A percentile compares a stretch with the other conserved stretches of the same genome.
These are phyloP conservation scores for Epichloe uncinata DNA, from an alignment of 2,329 filamentous ascomycete genomes.

Conservation along the genomic window DNA sequence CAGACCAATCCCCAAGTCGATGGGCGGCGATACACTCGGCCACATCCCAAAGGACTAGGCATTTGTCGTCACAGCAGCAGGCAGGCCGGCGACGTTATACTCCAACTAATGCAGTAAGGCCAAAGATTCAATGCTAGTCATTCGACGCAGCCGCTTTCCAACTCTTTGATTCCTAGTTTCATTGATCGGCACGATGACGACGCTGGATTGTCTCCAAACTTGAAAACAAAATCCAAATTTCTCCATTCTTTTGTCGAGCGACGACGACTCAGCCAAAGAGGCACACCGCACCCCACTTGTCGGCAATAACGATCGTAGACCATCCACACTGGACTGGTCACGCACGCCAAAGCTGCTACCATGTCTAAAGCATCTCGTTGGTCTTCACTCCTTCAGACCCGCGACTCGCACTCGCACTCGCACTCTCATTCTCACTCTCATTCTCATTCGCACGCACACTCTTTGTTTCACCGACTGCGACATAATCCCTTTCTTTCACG, in stretches of 20 bases:
- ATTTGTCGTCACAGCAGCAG: not conserved
- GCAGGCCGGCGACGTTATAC: not conserved
- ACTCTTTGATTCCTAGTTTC: not conserved
- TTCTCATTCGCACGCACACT: constrained; percentile 14
- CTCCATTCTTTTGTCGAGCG: constrained; percentile 7
- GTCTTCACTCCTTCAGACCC: constrained; percentile 27
- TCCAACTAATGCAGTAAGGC: not conserved
- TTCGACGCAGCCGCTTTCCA: not conserved
- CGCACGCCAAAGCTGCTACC: constrained; percentile 9
- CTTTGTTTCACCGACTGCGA: constrained; percentile 10
- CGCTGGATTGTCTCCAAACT: not conserved
- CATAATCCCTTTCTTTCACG: constrained; percentile 7
- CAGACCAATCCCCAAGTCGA: not conserved
- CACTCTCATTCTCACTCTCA: constrained; percentile 12
- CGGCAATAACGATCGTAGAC: constrained; percentile 9
- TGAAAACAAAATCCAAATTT: not conserved
- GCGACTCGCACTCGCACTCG: constrained; percentile 12
- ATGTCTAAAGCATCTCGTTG: constrained; percentile 23
- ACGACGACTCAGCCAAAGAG: not conserved
- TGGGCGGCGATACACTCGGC: not conserved
- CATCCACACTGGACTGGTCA: not conserved
- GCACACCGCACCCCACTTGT: constrained; percentile 4
- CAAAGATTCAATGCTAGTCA: not conserved
- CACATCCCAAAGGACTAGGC: not conserved
- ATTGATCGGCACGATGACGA: constrained; percentile 6